phyloP scores from a whole-genome alignment of 805 yeast species.

The Yamadazyma nakazawae region DNA sequence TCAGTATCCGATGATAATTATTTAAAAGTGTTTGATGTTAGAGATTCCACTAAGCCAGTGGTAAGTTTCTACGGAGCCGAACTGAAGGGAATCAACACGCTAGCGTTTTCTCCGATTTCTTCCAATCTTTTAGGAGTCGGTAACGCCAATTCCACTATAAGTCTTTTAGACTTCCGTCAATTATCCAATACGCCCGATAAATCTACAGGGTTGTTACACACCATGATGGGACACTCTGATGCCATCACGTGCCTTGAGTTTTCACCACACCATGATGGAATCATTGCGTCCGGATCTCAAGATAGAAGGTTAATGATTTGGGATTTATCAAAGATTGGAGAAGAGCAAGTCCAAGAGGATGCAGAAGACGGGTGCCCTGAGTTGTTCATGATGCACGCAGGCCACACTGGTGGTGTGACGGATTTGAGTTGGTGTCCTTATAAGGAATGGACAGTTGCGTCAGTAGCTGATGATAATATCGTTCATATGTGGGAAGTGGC shows the following conservation, averaged over 20 bases:
- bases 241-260: conserved; percentile 72
- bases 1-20: conserved; percentile 71
- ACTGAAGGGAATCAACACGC: conserved; percentile 51
- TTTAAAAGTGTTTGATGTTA: conserved; percentile 52
- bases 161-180: conserved; percentile 60
- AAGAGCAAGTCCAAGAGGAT: conserved; percentile 81
- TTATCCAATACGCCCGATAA: conserved; percentile 16
- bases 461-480: conserved; percentile 59
- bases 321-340: conserved; percentile 79
- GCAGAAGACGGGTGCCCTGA: conserved; percentile 92
- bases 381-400: conserved; percentile 87
- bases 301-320: conserved; percentile 78
- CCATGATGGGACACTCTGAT: conserved; percentile 78
- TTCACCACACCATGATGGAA: conserved; percentile 73
- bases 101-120: conserved; percentile 65
- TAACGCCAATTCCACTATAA: conserved; percentile 62
- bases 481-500: conserved; percentile 58
- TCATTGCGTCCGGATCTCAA: conserved; percentile 70
- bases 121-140: conserved; percentile 63
- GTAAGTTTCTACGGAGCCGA: conserved; percentile 23
- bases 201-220: conserved; percentile 47
- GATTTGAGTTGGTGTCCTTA: conserved; percentile 70
- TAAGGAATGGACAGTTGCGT: conserved; percentile 73
- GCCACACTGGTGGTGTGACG: conserved; percentile 75
- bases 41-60: conserved; percentile 30